Evolutionary conservation across 805 yeast species (phyloP).

Genomic region (Barnettozyma populi): DNA sequence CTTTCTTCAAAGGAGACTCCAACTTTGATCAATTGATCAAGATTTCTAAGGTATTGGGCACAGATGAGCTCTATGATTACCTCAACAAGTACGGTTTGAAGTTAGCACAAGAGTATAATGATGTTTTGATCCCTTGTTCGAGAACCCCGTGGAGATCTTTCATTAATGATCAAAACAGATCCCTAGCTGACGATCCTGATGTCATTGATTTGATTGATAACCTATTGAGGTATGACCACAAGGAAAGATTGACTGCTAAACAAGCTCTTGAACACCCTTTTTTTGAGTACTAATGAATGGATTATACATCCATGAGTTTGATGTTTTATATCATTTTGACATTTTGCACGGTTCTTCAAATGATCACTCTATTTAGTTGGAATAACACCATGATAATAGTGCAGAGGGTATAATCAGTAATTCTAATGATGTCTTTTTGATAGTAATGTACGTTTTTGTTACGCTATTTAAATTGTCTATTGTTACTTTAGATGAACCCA

Average conservation of each 20-base stretch:
- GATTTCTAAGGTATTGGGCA: slow-evolving; percentile 82
- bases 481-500: slow-evolving; percentile 14
- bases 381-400: background rate
- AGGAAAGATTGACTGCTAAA: slow-evolving; percentile 78
- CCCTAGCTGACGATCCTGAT: slow-evolving; percentile 60
- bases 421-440: background rate
- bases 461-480: background rate
- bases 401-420: background rate
- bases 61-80: slow-evolving; percentile 69
- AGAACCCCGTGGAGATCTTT: slow-evolving; percentile 85
- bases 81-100: slow-evolving; percentile 64
- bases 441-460: too few species aligned
- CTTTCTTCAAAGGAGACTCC: slow-evolving; percentile 87
- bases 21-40: slow-evolving; percentile 89
- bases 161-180: slow-evolving; percentile 62
- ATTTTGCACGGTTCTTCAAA: background rate
- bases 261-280: slow-evolving; percentile 76
- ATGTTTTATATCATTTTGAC: too few species aligned
- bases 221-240: slow-evolving; percentile 80
- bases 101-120: slow-evolving; percentile 71
- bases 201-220: slow-evolving; percentile 78
- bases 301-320: too few species aligned
- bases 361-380: background rate
- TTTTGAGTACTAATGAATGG: slow-evolving; percentile 25
- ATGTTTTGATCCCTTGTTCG: slow-evolving; percentile 62